Percentiles rank a stretch among this genome's conserved stretches.
These are phyloP conservation scores for Colletotrichum sp. DNA, from an alignment of 2,329 filamentous ascomycete species.

Conservation along the genomic window DNA sequence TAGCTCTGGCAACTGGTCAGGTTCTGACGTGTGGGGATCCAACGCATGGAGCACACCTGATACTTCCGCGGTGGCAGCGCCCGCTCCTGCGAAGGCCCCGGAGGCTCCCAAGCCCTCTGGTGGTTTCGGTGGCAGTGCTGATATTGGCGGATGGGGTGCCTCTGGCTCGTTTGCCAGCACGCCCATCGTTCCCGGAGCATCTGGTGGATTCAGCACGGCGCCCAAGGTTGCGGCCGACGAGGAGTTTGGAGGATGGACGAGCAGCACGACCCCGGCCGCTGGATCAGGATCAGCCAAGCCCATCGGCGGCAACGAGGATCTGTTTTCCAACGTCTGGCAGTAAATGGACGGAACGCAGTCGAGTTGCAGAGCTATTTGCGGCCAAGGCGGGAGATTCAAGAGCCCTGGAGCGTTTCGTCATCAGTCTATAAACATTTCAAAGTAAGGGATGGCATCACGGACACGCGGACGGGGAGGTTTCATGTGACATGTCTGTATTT, in stretches of 20 bases:
- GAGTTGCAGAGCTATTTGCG: neutral
- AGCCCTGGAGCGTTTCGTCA: neutral
- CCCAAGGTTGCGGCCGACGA: slow-evolving; percentile 86
- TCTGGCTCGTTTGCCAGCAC: slow-evolving; percentile 58
- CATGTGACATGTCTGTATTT: neutral
- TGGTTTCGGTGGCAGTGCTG: slow-evolving; percentile 49
- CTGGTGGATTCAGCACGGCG: slow-evolving; percentile 67
- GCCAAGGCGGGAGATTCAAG: neutral
- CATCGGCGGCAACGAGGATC: slow-evolving; percentile 73
- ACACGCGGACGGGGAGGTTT: neutral
- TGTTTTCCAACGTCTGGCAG: slow-evolving; percentile 97
- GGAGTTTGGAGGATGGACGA: slow-evolving; percentile 95
- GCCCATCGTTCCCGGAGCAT: slow-evolving; percentile 65
- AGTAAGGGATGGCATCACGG: neutral
- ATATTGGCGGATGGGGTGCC: slow-evolving; percentile 65
- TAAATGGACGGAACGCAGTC: slow-evolving; percentile 40
- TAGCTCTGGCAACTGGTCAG: slow-evolving; percentile 45
- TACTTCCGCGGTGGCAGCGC: slow-evolving; percentile 48
- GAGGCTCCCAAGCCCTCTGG: slow-evolving; percentile 32
- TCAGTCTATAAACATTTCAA: neutral
- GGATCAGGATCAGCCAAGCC: slow-evolving; percentile 55
- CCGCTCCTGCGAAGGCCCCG: slow-evolving; percentile 61
- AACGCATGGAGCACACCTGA: slow-evolving; percentile 81
- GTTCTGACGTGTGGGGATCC: slow-evolving; percentile 81
- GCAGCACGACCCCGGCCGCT: slow-evolving; percentile 60